phyloP scores from a whole-genome alignment of 2,329 filamentous ascomycete species.

The Trichoderma sp. region DNA sequence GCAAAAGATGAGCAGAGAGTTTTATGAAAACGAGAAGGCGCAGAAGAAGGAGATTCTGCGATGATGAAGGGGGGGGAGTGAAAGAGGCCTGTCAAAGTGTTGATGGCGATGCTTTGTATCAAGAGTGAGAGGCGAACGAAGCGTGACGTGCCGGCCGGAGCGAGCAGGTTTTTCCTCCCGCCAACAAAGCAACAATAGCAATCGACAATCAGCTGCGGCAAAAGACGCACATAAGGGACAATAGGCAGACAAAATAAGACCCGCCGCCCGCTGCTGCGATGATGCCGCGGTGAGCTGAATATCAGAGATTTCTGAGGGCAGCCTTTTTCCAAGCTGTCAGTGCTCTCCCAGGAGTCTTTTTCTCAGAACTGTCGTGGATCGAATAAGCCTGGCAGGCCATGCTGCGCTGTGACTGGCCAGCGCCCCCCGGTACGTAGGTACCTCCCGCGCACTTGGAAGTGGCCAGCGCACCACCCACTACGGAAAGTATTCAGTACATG shows the following conservation, averaged over 20 bases:
- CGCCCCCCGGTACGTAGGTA: constrained; percentile 21
- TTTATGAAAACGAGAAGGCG: neutral
- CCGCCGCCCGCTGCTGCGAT: constrained; percentile 25
- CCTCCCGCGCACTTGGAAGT: neutral
- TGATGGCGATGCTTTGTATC: constrained; percentile 23
- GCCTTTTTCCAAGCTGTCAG: constrained; percentile 26
- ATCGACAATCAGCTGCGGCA: constrained; percentile 26
- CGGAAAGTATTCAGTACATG: neutral
- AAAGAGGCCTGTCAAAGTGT: constrained; percentile 10
- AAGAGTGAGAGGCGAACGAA: constrained; percentile 21
- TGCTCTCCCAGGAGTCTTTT: constrained; percentile 41
- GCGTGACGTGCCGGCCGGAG: constrained; percentile 24
- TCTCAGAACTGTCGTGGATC: constrained; percentile 42
- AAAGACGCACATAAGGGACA: constrained; percentile 23
- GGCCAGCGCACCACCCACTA: neutral
- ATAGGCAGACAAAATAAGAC: constrained; percentile 23
- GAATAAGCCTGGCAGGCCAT: constrained; percentile 41
- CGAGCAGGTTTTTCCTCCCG: constrained; percentile 24
- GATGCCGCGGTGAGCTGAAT: constrained; percentile 28
- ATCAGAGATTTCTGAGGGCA: constrained; percentile 30
- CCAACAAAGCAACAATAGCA: constrained; percentile 23
- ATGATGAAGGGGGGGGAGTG: neutral
- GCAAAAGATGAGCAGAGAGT: neutral
- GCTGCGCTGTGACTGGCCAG: constrained; percentile 19
- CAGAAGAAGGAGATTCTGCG: neutral